phyloP scores from a whole-genome alignment of 768 basidiomycete genomes.

The Symmetrospora coprosmae region DNA sequence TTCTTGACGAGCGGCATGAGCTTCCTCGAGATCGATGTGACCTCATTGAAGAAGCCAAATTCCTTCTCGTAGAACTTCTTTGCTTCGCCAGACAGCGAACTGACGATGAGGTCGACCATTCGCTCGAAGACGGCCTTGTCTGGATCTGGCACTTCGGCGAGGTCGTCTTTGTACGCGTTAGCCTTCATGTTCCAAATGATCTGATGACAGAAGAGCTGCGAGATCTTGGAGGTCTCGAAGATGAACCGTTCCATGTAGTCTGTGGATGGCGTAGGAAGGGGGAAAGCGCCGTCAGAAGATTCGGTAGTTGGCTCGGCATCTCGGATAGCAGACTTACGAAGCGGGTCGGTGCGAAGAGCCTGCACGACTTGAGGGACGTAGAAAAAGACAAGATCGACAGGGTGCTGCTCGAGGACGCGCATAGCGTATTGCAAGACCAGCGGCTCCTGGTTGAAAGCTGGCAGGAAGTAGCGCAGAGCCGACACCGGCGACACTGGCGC shows the following conservation, averaged over 20 bases:
- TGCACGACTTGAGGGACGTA: constrained; percentile 98
- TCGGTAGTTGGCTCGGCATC: neutral
- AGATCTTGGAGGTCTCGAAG: constrained; percentile 91
- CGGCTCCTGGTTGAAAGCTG: constrained; percentile 66
- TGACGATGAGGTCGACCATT: constrained; percentile 66
- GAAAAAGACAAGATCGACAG: constrained; percentile 90
- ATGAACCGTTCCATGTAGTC: constrained; percentile 91
- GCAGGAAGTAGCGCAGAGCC: constrained; percentile 61
- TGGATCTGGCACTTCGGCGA: constrained; percentile 78
- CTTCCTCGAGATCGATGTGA: constrained; percentile 96
- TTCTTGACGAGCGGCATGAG: constrained; percentile 91
- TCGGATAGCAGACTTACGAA: constrained; percentile 46
- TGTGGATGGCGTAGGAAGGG: constrained; percentile 33
- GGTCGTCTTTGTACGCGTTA: constrained; percentile 85
- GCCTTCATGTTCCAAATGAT: constrained; percentile 99
- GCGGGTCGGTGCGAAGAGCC: constrained; percentile 73
- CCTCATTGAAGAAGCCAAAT: constrained; percentile 86
- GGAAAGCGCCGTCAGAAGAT: neutral
- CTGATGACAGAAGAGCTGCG: constrained; percentile 95
- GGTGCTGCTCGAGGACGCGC: constrained; percentile 83
- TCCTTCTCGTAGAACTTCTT: constrained; percentile 82
- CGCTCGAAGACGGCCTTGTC: constrained; percentile 90
- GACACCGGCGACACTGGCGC: constrained; percentile 52
- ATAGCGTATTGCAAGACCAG: constrained; percentile 88
- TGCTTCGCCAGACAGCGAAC: constrained; percentile 74